These are phyloP conservation scores for Boechera stricta DNA, from an alignment of 345 rosid genomes.

Conservation along the genomic window DNA sequence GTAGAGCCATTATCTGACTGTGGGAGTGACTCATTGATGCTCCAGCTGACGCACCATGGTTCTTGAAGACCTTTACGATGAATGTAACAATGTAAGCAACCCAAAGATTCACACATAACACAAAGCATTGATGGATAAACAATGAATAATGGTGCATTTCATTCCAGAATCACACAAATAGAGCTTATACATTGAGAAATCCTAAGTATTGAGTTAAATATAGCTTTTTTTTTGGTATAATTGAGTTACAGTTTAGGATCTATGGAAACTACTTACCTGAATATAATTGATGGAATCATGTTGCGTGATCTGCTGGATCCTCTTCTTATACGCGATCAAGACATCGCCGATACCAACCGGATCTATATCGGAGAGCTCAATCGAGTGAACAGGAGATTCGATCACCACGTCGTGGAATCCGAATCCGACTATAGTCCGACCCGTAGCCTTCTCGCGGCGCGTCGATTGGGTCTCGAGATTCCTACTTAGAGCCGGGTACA, in stretches of 20 bases:
- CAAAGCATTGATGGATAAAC: conserved; percentile 10
- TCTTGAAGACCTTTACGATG: conserved; percentile 78
- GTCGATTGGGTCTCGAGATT: conserved; percentile 44
- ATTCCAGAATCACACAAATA: background rate
- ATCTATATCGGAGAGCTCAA: conserved; percentile 60
- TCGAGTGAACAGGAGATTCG: conserved; percentile 77
- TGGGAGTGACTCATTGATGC: conserved; percentile 96
- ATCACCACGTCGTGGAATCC: conserved; percentile 94
- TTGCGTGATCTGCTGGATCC: conserved; percentile 66
- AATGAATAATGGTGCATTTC: background rate
- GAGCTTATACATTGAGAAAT: background rate
- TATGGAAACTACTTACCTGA: conserved; percentile 51
- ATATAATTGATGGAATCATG: conserved; percentile 66
- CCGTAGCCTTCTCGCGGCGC: conserved; percentile 21
- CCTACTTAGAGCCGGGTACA: conserved; percentile 80
- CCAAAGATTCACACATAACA: conserved; percentile 23
- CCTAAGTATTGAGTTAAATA: background rate
- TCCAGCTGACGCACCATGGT: conserved; percentile 91
- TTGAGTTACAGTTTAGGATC: background rate
- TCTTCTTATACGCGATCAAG: conserved; percentile 65
- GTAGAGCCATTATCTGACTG: conserved; percentile 85
- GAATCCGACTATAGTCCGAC: conserved; percentile 52
- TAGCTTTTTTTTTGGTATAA: background rate
- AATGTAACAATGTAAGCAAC: background rate
- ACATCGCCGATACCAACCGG: conserved; percentile 67